Evolutionary conservation across 2,329 filamentous ascomycete species (phyloP), one percentile per base, ranked within the genome.

Genomic region (Xylaria polymorpha): DNA sequence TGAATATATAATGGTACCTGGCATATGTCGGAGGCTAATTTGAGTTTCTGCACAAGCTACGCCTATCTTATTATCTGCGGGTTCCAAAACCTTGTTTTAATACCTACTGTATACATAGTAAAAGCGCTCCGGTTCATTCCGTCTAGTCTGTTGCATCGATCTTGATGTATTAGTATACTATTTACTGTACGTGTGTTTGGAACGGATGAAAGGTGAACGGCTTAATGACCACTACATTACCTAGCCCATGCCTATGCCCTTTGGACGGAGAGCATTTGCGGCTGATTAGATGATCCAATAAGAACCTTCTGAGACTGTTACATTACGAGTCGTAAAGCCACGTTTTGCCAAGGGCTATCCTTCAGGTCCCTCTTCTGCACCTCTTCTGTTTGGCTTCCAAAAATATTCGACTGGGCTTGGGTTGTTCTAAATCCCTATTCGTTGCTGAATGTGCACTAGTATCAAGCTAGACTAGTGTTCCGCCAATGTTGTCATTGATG

Each of bases 311-410:
- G 15, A 60, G 46, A 67, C 51, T 48, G 65, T 67, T 67, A 43
- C 65, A 67, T 67, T 53, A 14, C 12, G n/a, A 8, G 22, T 12
- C 32, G 10, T 9, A n/a, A 41, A 15, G 55, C 61, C 66, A 64
- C 61, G 66, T 64, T 67, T 60, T 64, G 61, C 60, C 61, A 64
- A 57, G 66, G 48, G 37, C 29, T 43, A 59, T 44, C 51, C n/a
- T 15, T 64, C 22, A 20, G 46, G 46, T 41, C 37, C 10, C 9
- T 51, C 20, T 53, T 43, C 37, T 51, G 44, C 20, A 15, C 50
- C 25, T 4, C 25, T 35, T 53, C 25, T 53, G 50, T 53, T 51
- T 53, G 50, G 50, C 3, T 35, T 53, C 15, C 50, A 37, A 37
- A 37, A 1, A n/a, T 53, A 50, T 50, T 18, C 22, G 25, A 29